Base-by-base conservation (phyloP, 2,329 filamentous ascomycete genomes). In the Ceratocystis eucalypticola region DNA sequence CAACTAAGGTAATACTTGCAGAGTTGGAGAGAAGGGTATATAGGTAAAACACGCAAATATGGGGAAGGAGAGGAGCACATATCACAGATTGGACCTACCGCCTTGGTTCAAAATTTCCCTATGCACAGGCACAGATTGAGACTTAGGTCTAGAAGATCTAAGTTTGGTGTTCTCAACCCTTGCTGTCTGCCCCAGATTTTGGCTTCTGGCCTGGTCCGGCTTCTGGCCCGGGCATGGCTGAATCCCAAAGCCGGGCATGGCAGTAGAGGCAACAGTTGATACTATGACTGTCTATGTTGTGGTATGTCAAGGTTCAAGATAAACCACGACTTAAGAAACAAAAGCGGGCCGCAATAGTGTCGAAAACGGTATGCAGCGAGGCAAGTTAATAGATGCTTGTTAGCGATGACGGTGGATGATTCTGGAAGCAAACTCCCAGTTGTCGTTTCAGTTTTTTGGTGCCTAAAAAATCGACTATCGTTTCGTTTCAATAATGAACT, bases 21-120 rank as follows among this genome's bases (percentile, higher is more conserved):
- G 17, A 25, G 1, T 57, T 30, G 22, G 10, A 15, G 10, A 15
- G 53, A 7, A 25, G 25, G 17, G 15, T n/a, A 33, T 12, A n/a
- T 8, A 28, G 20, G 22, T 15, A 33, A 33, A 33, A 37, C 45
- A 48, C 45, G 7, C 45, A 48, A 48, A 48, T 20, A 20, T 48
- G 45, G 45, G 45, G n/a, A 25, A 22, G 48, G 22, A 41, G 10
- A 50, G 5, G 10, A 22, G 28, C 28, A 25, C 53, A 59, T 28
- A 59, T 59, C 53, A 33, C 53, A 7, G 53, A 59, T 59, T 59
- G 53, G 53, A 59, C 53, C 53, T 59, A 59, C 53, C 53, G 12
- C 33, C 53, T 59, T 37, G 15, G 53, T 59, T 33, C 8, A 37
- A 7, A 15, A 1, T 15, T 59, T 59, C 22, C 53, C 28, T 30